Percentiles rank a stretch among this genome's conserved stretches.
phyloP scores from a whole-genome alignment of 1,139 yeast species.

The Barnettozyma hawaiiensis region DNA sequence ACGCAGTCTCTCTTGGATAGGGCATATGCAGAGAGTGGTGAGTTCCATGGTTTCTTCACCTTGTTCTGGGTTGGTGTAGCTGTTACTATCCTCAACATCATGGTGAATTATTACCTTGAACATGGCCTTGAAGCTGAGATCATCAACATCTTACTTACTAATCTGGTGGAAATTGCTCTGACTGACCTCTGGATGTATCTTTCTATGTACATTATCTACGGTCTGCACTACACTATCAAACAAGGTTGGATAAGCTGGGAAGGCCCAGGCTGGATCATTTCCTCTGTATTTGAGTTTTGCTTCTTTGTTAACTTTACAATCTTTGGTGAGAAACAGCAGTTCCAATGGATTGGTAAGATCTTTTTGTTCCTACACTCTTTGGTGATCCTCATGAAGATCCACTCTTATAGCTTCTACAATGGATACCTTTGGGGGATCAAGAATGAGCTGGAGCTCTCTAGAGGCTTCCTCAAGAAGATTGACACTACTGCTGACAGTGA shows the following conservation, averaged over 20 bases:
- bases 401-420: constrained; percentile 82
- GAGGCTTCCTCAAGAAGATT: constrained; percentile 27
- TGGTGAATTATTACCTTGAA: constrained; percentile 38
- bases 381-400: constrained; percentile 88
- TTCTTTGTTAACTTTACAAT: constrained; percentile 43
- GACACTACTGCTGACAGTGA: constrained; percentile 21
- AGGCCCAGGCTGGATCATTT: constrained; percentile 53
- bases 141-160: constrained; percentile 43
- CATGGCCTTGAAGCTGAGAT: constrained; percentile 45
- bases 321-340: constrained; percentile 47
- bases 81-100: constrained; percentile 42
- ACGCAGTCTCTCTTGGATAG: constrained; percentile 48
- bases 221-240: constrained; percentile 48
- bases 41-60: constrained; percentile 60
- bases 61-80: constrained; percentile 64
- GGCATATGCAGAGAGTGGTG: constrained; percentile 25
- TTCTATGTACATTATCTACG: constrained; percentile 49
- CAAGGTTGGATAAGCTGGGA: constrained; percentile 48
- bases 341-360: constrained; percentile 86
- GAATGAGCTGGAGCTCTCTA: constrained; percentile 51
- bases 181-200: constrained; percentile 70
- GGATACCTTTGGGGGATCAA: constrained; percentile 74
- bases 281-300: constrained; percentile 48
- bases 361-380: constrained; percentile 77
- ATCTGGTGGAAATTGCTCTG: constrained; percentile 55